phyloP scores from a whole-genome alignment of 129 eudicot genomes.

The Centaurea solstitialis region DNA sequence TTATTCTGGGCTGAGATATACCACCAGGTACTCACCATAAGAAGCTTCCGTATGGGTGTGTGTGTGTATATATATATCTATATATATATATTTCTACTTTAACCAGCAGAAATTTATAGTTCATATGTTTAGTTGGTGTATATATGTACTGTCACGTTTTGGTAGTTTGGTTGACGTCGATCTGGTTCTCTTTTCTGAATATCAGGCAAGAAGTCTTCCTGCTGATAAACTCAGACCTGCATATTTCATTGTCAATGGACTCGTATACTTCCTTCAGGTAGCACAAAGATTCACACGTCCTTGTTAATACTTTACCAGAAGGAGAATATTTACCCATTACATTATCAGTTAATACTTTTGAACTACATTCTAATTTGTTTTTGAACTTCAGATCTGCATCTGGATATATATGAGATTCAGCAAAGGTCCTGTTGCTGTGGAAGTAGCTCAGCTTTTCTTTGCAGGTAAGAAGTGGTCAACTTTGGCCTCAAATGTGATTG shows the following conservation, averaged over 20 bases:
- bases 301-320: background rate
- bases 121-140: background rate
- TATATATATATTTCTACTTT: background rate
- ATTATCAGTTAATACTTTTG: background rate
- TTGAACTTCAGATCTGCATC: constrained; percentile 43
- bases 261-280: constrained; percentile 62
- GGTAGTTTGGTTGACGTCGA: background rate
- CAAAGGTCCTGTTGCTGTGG: constrained; percentile 36
- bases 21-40: constrained; percentile 56
- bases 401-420: constrained; percentile 53
- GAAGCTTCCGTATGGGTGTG: background rate
- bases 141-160: background rate
- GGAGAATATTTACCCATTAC: background rate
- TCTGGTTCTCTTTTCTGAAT: constrained; percentile 11
- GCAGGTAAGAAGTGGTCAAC: constrained; percentile 38
- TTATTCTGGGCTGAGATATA: constrained; percentile 95
- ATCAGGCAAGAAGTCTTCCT: constrained; percentile 72
- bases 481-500: constrained; percentile 1
- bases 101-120: background rate
- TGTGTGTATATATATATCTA: no score
- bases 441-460: constrained; percentile 57
- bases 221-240: constrained; percentile 54
- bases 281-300: background rate
- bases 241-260: constrained; percentile 49
- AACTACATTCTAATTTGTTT: background rate